Evolutionary conservation across 371 early-diverging fungal genomes (phyloP), one percentile per base, ranked within the genome.

Genomic region (Apophysomyces trapeziformis): DNA sequence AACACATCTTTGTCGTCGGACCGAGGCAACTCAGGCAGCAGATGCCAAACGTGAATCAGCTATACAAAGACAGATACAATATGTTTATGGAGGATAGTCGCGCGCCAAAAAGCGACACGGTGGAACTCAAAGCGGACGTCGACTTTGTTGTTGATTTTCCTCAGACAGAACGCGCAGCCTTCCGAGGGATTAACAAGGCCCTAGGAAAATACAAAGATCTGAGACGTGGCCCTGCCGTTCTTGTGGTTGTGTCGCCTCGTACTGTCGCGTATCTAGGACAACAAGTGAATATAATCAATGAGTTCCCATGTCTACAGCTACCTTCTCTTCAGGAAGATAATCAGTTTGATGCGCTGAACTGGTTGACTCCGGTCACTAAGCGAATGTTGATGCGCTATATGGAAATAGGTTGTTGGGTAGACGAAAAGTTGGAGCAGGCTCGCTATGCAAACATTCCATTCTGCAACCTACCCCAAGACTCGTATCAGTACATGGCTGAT

Each of bases 371-470:
- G 12, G 87, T 85, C 1, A 72, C 86, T 13, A 79, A 83, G 32
- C 79, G 89, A 38, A 90, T 96, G 87, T 61, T 97, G 12, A 78
- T 77, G 7, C 87, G 89, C 60, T 90, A 94, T 60, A 71, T 96
- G 66, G 79, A 87, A 26, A 70, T 94, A 36, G 85, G 90, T 60
- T 79, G 73, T 26, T 95, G 90, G 86, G 63, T 97, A 32, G 77
- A 83, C 35, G 91, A 94, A 60, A 89, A 90, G 43, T 71, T 95
- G 12, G 84, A 84, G 0, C 85, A 95, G 57, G 83, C 97, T 4
- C 85, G 93, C 43, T 96, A 94, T 71, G 86, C 94, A 0, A 90
- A 95, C 70, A 82, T 96, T 2, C 99, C 99, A 1, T 68, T 98
- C 35, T 92, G 97, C 69, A 98, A 99, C 68, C 84, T 99, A 57